phyloP scores from a whole-genome alignment of 805 yeast species.

The Sungouiozyma intestinalis region DNA sequence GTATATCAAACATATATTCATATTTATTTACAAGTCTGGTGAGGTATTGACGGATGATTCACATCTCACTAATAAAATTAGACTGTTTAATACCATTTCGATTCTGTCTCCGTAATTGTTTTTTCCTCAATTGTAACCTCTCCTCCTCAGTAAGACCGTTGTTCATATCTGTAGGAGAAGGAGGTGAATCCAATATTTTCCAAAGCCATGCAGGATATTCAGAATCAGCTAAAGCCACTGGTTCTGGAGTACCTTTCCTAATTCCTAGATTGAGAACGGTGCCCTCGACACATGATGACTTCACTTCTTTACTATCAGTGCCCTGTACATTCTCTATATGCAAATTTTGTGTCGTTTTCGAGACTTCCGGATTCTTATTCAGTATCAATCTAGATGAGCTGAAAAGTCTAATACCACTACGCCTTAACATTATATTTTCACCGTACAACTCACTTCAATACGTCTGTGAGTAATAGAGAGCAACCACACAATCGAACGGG shows the following conservation, averaged over 20 bases:
- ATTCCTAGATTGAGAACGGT: slow-evolving; percentile 63
- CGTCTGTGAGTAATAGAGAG: too few relatives aligned
- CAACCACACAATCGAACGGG: too few relatives aligned
- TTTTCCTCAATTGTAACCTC: slow-evolving; percentile 54
- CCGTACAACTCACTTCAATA: too few relatives aligned
- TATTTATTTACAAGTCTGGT: slow-evolving; percentile 5
- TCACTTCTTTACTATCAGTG: too few relatives aligned
- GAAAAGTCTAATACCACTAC: background rate
- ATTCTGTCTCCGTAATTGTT: slow-evolving; percentile 56
- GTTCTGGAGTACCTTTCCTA: slow-evolving; percentile 72
- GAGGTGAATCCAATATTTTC: slow-evolving; percentile 54
- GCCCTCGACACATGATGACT: slow-evolving; percentile 58
- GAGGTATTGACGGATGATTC: slow-evolving; percentile 1
- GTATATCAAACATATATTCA: background rate
- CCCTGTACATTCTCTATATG: too few relatives aligned
- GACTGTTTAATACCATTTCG: slow-evolving; percentile 61
- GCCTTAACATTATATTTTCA: too few relatives aligned
- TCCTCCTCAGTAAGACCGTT: slow-evolving; percentile 8
- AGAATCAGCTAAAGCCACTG: slow-evolving; percentile 74
- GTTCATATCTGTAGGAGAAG: background rate
- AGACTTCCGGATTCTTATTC: background rate
- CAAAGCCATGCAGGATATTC: slow-evolving; percentile 96
- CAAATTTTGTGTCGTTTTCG: background rate
- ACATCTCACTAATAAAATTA: slow-evolving; percentile 43
- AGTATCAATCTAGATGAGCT: background rate